Percentiles rank a stretch among this genome's conserved stretches.
Conservation (phyloP, 495 filamentous ascomycete genomes). For the Neurospora sp. region DNA sequence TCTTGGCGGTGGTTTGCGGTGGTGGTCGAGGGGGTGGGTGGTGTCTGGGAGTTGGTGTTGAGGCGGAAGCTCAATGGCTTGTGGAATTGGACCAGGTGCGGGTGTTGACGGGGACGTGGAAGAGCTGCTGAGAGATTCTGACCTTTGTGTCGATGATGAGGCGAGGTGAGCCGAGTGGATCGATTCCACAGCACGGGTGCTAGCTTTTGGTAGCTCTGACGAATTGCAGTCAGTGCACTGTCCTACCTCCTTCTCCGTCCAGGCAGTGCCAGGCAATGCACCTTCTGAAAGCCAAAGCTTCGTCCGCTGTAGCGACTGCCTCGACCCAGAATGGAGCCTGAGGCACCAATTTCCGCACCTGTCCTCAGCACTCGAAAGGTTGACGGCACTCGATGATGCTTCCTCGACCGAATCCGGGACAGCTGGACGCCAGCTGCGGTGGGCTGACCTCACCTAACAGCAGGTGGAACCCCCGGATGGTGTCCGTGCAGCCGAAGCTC, state of each 20-base stretch:
- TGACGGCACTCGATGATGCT: not conserved
- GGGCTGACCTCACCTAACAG: not conserved
- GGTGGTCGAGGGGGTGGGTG: constrained; percentile 6
- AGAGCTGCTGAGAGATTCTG: not conserved
- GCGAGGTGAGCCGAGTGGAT: constrained; percentile 3
- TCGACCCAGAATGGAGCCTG: not conserved
- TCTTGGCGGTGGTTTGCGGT: constrained; percentile 37
- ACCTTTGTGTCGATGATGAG: constrained; percentile 8
- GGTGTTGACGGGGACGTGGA: not conserved
- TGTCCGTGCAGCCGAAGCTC: not conserved
- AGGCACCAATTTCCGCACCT: not conserved
- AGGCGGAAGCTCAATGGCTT: constrained; percentile 13
- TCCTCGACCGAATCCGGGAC: not conserved
- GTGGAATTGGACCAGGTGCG: constrained; percentile 1
- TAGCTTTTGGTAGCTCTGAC: not conserved
- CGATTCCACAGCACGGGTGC: not conserved
- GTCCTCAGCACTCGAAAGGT: not conserved
- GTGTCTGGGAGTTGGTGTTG: constrained; percentile 7
- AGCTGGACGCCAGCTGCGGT: not conserved
- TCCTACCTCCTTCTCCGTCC: not conserved
- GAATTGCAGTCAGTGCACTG: not conserved
- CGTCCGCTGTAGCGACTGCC: not conserved
- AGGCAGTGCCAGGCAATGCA: not conserved
- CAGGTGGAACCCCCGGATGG: not conserved
- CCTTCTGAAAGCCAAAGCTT: not conserved